Evolutionary conservation across 2,329 filamentous ascomycete species (phyloP).

Genomic region (Colletotrichum cuscutae): DNA sequence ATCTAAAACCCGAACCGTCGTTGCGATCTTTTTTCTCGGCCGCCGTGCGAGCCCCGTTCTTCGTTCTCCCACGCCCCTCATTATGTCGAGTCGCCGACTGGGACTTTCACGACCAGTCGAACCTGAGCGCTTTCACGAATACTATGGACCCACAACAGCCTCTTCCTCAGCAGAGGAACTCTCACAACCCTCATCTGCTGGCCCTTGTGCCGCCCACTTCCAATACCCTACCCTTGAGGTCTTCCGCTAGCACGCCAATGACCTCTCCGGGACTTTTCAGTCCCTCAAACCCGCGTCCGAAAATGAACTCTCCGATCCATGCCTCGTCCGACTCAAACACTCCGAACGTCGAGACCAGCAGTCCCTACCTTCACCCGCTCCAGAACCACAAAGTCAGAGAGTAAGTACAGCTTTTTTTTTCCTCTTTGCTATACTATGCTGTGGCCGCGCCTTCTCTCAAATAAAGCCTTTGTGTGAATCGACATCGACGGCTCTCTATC

Average conservation of each 20-base stretch:
- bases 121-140: not conserved
- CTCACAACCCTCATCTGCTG: slow-evolving; percentile 30
- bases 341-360: slow-evolving; percentile 59
- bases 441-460: not conserved
- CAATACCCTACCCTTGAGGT: slow-evolving; percentile 56
- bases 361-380: slow-evolving; percentile 75
- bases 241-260: slow-evolving; percentile 66
- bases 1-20: slow-evolving; percentile 16
- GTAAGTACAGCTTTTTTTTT: slow-evolving; percentile 60
- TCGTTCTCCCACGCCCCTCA: slow-evolving; percentile 27
- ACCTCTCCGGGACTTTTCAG: slow-evolving; percentile 73
- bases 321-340: slow-evolving; percentile 65
- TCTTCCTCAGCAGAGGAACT: slow-evolving; percentile 19
- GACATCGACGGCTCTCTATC: not conserved
- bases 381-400: slow-evolving; percentile 81
- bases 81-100: slow-evolving; percentile 36
- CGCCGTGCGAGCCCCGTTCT: slow-evolving; percentile 33
- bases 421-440: not conserved
- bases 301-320: slow-evolving; percentile 48
- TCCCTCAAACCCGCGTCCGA: slow-evolving; percentile 55
- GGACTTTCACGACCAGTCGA: slow-evolving; percentile 27
- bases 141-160: slow-evolving; percentile 29
- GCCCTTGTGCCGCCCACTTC: slow-evolving; percentile 42
- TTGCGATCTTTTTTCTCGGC: slow-evolving; percentile 24
- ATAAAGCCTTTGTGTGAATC: not conserved